Base-by-base conservation (phyloP, 768 basidiomycete genomes). In the Russula brevipes region DNA sequence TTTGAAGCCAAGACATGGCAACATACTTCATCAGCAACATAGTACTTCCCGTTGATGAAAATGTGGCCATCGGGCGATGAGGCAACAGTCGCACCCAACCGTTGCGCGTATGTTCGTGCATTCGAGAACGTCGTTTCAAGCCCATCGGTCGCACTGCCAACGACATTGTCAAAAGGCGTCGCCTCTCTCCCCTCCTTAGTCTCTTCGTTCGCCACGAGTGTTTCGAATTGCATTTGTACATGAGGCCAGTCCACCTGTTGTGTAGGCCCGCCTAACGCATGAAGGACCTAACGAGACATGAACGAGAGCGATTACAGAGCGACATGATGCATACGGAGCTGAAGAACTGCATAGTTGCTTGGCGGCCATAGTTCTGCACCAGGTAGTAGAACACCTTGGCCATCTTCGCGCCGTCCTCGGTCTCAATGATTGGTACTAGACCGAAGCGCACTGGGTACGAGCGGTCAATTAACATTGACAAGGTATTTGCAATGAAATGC, bases 381-480 rank as follows among this genome's bases (percentile, higher is more conserved):
- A 66, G 19, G 44, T 44, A 51, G 39, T 1, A 70, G 72, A 79
- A 80, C 75, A 66, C 78, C 76, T 51, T 79, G 75, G 4, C 75
- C 57, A 64, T 64, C 30, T 44, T 51, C 54, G 66, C 71, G 41
- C 61, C 75, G 77, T 84, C 76, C 9, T 79, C 77, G 0, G 73
- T 79, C 60, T 86, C 83, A 3, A 85, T 72, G 39, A 85, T 74
- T 1, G 93, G 94, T 2, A 95, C 91, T 52, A 98, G 71, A 12
- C 96, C 96, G 72, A 94, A 94, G 17, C 91, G 79, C 66, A 94
- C 81, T 0, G 94, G 91, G 49, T 91, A 77, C 16, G 80, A 81
- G 39, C 91, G 80, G 35, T 82, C 76, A 56, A 98, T 85, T 71
- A 96, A 85, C 60, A 79, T 82, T 16, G 81, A 79, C 51, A 97